Conservation (phyloP, 495 filamentous ascomycete species). For the Cladorrhinum samala region DNA sequence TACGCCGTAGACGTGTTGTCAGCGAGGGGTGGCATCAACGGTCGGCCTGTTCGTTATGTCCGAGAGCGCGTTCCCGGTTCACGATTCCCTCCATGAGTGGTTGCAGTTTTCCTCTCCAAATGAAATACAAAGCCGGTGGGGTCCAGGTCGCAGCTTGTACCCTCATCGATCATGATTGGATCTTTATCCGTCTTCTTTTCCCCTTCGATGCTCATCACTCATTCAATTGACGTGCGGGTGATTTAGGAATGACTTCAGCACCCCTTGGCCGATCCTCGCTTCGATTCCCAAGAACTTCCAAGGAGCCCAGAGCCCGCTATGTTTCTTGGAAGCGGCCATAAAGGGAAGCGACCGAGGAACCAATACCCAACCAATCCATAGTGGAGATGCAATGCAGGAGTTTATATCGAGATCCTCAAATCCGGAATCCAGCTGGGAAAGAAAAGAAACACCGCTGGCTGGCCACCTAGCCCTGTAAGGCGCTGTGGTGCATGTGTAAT, state of each 20-base stretch:
- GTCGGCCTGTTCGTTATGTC: slow-evolving; percentile 34
- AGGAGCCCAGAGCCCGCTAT: no score
- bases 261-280: neutral
- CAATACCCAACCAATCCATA: neutral
- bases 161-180: no score
- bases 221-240: slow-evolving; percentile 8
- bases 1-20: neutral
- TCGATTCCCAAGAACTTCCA: no score
- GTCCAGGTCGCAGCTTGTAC: slow-evolving; percentile 1
- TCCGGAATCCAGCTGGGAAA: no score
- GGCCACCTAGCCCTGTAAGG: neutral
- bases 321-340: neutral
- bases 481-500: neutral
- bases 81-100: no score
- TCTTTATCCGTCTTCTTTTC: neutral
- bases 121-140: slow-evolving; percentile 6
- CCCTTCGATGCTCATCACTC: neutral
- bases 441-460: neutral
- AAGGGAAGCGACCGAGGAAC: neutral
- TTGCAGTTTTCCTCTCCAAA: neutral
- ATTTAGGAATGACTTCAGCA: slow-evolving; percentile 5
- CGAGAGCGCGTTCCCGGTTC: slow-evolving; percentile 20
- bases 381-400: neutral
- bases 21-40: slow-evolving; percentile 12
- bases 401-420: no score